Base-by-base conservation (phyloP, 371 early-diverging fungal species). In the Globomyces sp. region DNA sequence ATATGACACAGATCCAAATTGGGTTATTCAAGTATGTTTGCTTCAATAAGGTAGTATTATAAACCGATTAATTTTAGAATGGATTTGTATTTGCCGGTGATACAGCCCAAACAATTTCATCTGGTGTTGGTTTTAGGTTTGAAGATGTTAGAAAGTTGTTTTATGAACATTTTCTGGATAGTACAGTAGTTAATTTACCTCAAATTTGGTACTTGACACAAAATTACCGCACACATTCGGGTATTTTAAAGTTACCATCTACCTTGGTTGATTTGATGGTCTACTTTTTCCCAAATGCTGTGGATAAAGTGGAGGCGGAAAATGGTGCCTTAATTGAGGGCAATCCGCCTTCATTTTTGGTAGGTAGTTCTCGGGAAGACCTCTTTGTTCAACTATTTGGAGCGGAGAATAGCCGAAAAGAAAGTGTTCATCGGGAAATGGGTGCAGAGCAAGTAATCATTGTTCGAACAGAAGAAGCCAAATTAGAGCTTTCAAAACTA, bases 41-140 rank as follows among this genome's bases (percentile, higher is more conserved):
- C 42, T 13, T 36, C 61, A 55, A 11, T 42, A 70, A 53, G 34
- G 60, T 4, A 11, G 39, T 10, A 41, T 70, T 24, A 46, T 70
- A 40, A n/a, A 5, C 5, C 37, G 11, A 42, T 10, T 64, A 0
- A 8, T 47, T 3, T 62, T 51, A 40, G 39, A 70, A 36, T 13
- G 63, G 53, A 4, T 55, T 70, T 8, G 36, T 49, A 2, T 70
- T 69, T 51, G 47, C 64, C 9, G 71, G 71, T 2, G 71, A 70
- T 63, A 69, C 69, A 8, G 71, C 71, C 6, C 71, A 70, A 49
- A 57, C 71, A 3, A 70, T 70, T 41, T 37, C 58, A 40, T 39
- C 53, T 2, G 63, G 69, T 10, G 36, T 37, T 3, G 34, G 57
- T 10, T 70, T 70, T 47, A 41, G 64, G 47, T 70, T 70, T 39